Conservation (phyloP, 257 asterid species). For the Ajuga chamaepitys region DNA sequence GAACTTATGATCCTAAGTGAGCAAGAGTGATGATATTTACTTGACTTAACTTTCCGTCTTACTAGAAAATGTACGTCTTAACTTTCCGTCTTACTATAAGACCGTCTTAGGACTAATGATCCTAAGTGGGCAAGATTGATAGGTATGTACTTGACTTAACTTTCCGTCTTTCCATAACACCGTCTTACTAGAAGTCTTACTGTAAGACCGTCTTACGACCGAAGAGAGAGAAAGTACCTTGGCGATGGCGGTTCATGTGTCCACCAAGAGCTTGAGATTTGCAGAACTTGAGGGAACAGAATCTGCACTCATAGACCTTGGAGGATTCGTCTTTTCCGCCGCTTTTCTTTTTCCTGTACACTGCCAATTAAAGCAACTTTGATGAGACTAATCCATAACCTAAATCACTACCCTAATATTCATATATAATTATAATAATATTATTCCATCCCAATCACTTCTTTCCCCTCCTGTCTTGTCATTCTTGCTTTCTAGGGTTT, state of each 20-base stretch:
- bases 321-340: constrained; percentile 48
- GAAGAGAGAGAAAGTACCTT: constrained; percentile 34
- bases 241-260: constrained; percentile 99
- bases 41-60: no score
- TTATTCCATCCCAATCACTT: neutral
- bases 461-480: constrained; percentile 22
- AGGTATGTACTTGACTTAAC: no score
- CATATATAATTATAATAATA: neutral
- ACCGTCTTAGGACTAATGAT: no score
- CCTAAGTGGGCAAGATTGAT: no score
- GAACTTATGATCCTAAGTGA: no score
- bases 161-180: no score
- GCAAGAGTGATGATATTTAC: no score
- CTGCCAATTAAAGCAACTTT: constrained; percentile 45
- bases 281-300: constrained; percentile 98
- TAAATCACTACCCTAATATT: constrained; percentile 9
- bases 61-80: no score
- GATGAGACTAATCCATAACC: constrained; percentile 37
- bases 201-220: no score
- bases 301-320: constrained; percentile 97
- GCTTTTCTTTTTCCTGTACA: constrained; percentile 77
- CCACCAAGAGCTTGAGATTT: constrained; percentile 99
- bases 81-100: no score
- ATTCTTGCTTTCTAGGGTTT: constrained; percentile 38
- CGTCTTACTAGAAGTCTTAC: no score